phyloP scores from a whole-genome alignment of 2,329 filamentous ascomycete species.

The Aspergillus spinulosporus region DNA sequence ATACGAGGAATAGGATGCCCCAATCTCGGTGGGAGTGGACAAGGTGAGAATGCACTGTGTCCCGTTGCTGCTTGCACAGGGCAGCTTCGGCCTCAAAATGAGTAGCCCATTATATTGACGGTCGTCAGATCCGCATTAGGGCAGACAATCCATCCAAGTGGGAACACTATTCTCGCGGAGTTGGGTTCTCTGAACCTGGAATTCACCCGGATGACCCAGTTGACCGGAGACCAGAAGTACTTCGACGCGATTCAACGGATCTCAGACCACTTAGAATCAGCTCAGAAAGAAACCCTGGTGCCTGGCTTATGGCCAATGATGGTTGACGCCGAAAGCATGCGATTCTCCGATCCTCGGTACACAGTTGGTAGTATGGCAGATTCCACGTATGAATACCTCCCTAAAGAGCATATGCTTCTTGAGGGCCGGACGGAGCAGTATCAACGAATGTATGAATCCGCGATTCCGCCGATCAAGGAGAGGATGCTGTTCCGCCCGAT shows the following conservation, averaged over 20 bases:
- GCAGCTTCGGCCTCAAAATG: background rate
- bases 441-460: slow-evolving; percentile 44
- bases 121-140: slow-evolving; percentile 31
- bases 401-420: slow-evolving; percentile 50
- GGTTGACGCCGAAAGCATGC: slow-evolving; percentile 58
- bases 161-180: slow-evolving; percentile 67
- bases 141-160: slow-evolving; percentile 50
- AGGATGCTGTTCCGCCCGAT: slow-evolving; percentile 49
- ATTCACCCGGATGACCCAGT: slow-evolving; percentile 83
- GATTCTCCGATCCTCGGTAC: slow-evolving; percentile 37
- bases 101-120: slow-evolving; percentile 9
- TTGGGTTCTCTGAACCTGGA: slow-evolving; percentile 82
- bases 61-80: background rate
- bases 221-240: slow-evolving; percentile 78
- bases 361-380: slow-evolving; percentile 51
- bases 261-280: slow-evolving; percentile 72
- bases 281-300: slow-evolving; percentile 69
- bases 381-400: slow-evolving; percentile 53
- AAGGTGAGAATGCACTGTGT: slow-evolving; percentile 46
- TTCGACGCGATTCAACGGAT: slow-evolving; percentile 88
- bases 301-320: slow-evolving; percentile 78
- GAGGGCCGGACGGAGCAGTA: slow-evolving; percentile 45
- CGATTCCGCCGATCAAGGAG: slow-evolving; percentile 42
- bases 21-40: slow-evolving; percentile 77
- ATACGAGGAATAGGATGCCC: slow-evolving; percentile 93